These are phyloP conservation scores for Fusarium sarcochroum DNA, from an alignment of 2,329 filamentous ascomycete species.

Conservation along the genomic window DNA sequence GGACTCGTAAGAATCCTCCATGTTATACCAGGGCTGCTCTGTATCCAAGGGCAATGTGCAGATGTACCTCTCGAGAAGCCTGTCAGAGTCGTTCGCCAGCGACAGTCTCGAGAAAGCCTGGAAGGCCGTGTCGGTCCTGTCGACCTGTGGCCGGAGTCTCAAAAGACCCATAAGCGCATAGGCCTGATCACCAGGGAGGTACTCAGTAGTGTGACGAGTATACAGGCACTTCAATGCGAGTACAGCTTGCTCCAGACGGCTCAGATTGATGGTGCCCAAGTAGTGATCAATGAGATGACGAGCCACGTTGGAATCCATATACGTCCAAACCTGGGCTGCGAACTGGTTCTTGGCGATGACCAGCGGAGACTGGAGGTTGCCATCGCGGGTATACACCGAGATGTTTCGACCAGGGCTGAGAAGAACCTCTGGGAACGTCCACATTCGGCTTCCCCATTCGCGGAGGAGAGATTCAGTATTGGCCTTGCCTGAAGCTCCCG, in stretches of 20 bases:
- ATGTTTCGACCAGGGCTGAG: conserved; percentile 46
- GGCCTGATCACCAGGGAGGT: conserved; percentile 51
- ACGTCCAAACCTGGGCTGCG: conserved; percentile 50
- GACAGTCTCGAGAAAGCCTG: conserved; percentile 56
- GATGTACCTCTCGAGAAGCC: conserved; percentile 53
- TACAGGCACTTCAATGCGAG: conserved; percentile 52
- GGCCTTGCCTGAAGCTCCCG: conserved; percentile 24
- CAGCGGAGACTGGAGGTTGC: conserved; percentile 33
- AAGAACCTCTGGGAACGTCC: conserved; percentile 49
- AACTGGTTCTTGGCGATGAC: conserved; percentile 53
- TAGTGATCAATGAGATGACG: conserved; percentile 55
- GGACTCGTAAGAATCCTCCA: conserved; percentile 52
- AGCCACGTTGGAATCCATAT: conserved; percentile 46
- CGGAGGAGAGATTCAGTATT: conserved; percentile 44
- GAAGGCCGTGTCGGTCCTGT: conserved; percentile 53
- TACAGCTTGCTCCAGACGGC: conserved; percentile 52
- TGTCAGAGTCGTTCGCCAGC: conserved; percentile 54
- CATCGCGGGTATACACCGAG: conserved; percentile 46
- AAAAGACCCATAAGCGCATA: conserved; percentile 57
- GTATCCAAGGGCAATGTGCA: conserved; percentile 47
- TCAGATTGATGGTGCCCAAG: conserved; percentile 50
- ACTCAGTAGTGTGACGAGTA: conserved; percentile 43
- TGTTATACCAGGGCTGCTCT: conserved; percentile 50
- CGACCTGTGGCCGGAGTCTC: conserved; percentile 51
- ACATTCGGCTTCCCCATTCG: conserved; percentile 50